Percentiles rank a stretch among this genome's conserved stretches.
phyloP scores from a whole-genome alignment of 768 basidiomycete species.

The Tylopilus vinaceipallidus region DNA sequence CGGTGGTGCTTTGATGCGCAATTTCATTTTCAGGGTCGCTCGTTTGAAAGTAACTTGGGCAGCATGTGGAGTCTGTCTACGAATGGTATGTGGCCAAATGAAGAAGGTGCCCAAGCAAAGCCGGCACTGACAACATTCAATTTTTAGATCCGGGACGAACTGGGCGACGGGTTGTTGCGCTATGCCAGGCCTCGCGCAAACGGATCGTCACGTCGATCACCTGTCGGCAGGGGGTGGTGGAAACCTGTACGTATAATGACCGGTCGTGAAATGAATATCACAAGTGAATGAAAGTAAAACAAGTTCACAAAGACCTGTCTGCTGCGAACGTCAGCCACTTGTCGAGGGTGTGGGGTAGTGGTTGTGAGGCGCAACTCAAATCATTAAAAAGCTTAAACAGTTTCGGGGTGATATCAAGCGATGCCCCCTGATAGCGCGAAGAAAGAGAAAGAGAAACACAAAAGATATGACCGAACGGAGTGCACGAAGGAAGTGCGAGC shows the following conservation, averaged over 20 bases:
- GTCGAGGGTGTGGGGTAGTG: conserved; percentile 17
- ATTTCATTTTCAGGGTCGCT: conserved; percentile 6
- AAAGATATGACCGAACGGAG: background rate
- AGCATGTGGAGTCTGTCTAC: background rate
- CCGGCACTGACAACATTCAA: conserved; percentile 7
- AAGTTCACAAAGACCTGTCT: background rate
- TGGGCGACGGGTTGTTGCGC: conserved; percentile 12
- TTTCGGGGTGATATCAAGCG: background rate
- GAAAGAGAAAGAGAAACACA: background rate
- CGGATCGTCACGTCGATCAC: background rate
- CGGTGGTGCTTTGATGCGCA: background rate
- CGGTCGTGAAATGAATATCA: background rate
- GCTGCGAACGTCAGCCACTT: conserved; percentile 1
- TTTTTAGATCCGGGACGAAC: conserved; percentile 4
- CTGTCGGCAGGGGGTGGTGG: background rate
- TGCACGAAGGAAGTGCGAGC: background rate
- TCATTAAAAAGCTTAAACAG: conserved; percentile 27
- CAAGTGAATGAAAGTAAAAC: background rate
- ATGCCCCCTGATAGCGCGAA: background rate
- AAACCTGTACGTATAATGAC: background rate
- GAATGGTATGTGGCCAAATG: conserved; percentile 15
- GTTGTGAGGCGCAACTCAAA: conserved; percentile 20
- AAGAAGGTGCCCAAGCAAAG: background rate
- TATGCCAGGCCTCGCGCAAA: background rate
- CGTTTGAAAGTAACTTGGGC: background rate